Conservation (phyloP, 2,329 filamentous ascomycete species). For the Orbilia ellipsospora region DNA sequence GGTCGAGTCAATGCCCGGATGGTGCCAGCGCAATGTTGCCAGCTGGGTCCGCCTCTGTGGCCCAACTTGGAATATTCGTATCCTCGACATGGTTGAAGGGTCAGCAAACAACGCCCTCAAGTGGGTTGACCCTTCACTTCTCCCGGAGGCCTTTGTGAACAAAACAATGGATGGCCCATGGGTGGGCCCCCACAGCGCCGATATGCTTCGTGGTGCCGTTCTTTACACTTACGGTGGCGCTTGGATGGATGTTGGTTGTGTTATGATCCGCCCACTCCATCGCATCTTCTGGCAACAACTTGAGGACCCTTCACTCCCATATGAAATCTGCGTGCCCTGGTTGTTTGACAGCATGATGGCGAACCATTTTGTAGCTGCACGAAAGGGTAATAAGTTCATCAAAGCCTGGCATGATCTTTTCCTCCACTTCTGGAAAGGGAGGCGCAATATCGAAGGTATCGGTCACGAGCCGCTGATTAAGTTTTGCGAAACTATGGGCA, state of each 20-base stretch:
- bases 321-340: constrained; percentile 60
- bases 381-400: constrained; percentile 64
- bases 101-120: constrained; percentile 62
- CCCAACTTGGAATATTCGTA: constrained; percentile 63
- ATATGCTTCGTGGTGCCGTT: constrained; percentile 65
- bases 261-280: constrained; percentile 64
- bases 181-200: constrained; percentile 61
- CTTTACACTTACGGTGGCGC: constrained; percentile 64
- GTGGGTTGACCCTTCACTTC: constrained; percentile 61
- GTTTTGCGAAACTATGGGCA: constrained; percentile 58
- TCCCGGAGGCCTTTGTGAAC: constrained; percentile 64
- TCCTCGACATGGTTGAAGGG: constrained; percentile 62
- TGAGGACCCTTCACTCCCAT: constrained; percentile 61
- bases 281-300: constrained; percentile 64
- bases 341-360: constrained; percentile 59
- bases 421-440: constrained; percentile 61
- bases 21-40: constrained; percentile 62
- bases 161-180: constrained; percentile 62
- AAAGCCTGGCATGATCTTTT: constrained; percentile 64
- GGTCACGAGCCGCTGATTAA: constrained; percentile 58
- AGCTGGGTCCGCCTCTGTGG: constrained; percentile 64
- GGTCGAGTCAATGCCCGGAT: constrained; percentile 61
- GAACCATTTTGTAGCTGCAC: constrained; percentile 65
- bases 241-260: constrained; percentile 64
- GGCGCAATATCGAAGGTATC: constrained; percentile 61